Evolutionary conservation across 2,329 filamentous ascomycete species (phyloP).

Genomic region (Macrophomina tecta): DNA sequence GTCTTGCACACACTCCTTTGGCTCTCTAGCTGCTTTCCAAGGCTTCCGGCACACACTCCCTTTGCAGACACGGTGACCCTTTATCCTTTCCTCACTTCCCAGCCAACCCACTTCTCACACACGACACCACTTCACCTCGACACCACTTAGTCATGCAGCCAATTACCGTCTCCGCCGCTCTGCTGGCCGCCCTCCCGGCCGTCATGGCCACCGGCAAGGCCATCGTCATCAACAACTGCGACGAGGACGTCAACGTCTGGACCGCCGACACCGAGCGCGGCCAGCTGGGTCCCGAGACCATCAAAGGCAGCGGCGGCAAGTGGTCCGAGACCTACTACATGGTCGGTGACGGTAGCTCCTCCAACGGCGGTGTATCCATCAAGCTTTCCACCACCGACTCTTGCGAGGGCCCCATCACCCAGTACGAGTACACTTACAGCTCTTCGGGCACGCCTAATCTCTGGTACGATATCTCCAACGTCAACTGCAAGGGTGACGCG

Average conservation of each 20-base stretch:
- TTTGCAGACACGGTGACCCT: constrained; percentile 27
- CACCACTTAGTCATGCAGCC: constrained; percentile 39
- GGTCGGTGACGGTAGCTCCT: constrained; percentile 39
- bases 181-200: constrained; percentile 39
- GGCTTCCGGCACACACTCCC: constrained; percentile 47
- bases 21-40: constrained; percentile 50
- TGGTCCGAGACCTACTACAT: constrained; percentile 35
- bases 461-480: constrained; percentile 29
- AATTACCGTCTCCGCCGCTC: constrained; percentile 40
- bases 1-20: constrained; percentile 44
- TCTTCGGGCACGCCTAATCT: constrained; percentile 45
- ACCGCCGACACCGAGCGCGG: constrained; percentile 40
- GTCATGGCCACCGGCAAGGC: constrained; percentile 33
- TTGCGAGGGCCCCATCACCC: constrained; percentile 41
- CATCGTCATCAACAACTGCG: constrained; percentile 47
- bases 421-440: constrained; percentile 47
- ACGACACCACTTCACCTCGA: neutral
- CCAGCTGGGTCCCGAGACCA: constrained; percentile 38
- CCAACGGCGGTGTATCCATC: constrained; percentile 43
- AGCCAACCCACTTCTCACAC: neutral
- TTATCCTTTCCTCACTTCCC: neutral
- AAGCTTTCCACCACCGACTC: constrained; percentile 45
- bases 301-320: constrained; percentile 35
- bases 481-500: constrained; percentile 27
- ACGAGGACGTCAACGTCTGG: constrained; percentile 47